These are phyloP conservation scores for Rhizoclosmatium sp. DNA, from an alignment of 192 early-diverging fungal genomes.

Conservation along the genomic window DNA sequence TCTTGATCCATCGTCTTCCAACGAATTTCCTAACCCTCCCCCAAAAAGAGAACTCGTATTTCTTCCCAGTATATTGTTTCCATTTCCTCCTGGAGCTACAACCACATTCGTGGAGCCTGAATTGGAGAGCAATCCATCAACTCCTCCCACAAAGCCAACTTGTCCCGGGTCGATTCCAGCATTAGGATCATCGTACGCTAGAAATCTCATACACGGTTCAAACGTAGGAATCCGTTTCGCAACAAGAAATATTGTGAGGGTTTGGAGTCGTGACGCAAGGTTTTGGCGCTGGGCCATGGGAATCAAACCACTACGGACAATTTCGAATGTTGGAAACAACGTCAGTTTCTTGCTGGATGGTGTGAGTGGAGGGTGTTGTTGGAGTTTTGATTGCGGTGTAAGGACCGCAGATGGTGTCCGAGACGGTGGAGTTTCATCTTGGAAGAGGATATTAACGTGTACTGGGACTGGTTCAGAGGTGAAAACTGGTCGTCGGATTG, in stretches of 20 bases:
- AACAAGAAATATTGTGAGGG: not conserved
- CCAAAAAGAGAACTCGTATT: not conserved
- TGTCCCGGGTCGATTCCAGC: not conserved
- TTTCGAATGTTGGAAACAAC: constrained; percentile 21
- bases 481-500: not conserved
- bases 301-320: constrained; percentile 19
- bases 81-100: not conserved
- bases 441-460: constrained; percentile 27
- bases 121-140: not conserved
- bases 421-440: constrained; percentile 8
- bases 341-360: constrained; percentile 7
- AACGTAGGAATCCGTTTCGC: constrained; percentile 34
- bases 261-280: not conserved
- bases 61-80: not conserved
- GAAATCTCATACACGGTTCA: constrained; percentile 25
- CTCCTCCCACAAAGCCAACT: constrained; percentile 5
- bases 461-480: not conserved
- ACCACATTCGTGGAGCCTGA: not conserved
- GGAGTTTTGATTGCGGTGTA: not conserved
- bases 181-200: constrained; percentile 27
- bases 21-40: not conserved
- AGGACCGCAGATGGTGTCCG: not conserved
- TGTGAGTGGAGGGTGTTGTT: not conserved
- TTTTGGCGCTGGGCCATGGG: constrained; percentile 25
- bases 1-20: not conserved